Conservation (phyloP, 1,284 basidiomycete genomes). For the Schizophyllum amplum region DNA sequence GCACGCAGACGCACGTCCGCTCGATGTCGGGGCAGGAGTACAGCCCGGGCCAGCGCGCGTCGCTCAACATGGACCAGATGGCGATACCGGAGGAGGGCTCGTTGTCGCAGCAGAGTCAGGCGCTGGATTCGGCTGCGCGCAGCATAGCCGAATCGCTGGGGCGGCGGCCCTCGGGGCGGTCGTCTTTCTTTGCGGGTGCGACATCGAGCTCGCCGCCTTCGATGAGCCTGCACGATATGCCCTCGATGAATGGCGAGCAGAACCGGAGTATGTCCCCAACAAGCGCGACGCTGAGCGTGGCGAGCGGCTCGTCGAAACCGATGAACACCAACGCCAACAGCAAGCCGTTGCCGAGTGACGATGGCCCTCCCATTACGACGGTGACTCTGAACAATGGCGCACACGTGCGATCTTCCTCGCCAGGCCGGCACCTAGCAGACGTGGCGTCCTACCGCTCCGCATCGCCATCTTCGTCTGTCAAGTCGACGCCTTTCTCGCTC, state of each 20-base stretch:
- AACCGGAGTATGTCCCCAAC: neutral
- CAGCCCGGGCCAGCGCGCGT: neutral
- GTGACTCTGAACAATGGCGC: conserved; percentile 4
- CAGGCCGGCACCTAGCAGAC: neutral
- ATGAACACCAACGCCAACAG: neutral
- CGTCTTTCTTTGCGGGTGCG: neutral
- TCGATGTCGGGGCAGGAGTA: conserved; percentile 11
- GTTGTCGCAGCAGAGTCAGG: neutral
- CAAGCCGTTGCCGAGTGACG: neutral
- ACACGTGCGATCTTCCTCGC: neutral
- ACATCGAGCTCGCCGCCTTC: neutral
- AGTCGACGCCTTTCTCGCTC: neutral
- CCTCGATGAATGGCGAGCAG: neutral
- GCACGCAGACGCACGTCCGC: conserved; percentile 10
- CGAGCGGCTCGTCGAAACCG: neutral
- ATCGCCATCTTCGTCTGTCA: neutral
- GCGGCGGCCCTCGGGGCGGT: neutral
- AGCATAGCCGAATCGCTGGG: neutral
- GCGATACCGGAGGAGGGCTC: neutral
- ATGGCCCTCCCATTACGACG: neutral
- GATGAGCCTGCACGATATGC: neutral
- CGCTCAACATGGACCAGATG: neutral
- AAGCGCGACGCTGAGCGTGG: neutral
- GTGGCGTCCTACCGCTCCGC: neutral
- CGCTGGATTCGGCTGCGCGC: neutral